These are phyloP conservation scores for Lasiodiplodia gonubiensis DNA, from an alignment of 2,329 filamentous ascomycete genomes.

Conservation along the genomic window DNA sequence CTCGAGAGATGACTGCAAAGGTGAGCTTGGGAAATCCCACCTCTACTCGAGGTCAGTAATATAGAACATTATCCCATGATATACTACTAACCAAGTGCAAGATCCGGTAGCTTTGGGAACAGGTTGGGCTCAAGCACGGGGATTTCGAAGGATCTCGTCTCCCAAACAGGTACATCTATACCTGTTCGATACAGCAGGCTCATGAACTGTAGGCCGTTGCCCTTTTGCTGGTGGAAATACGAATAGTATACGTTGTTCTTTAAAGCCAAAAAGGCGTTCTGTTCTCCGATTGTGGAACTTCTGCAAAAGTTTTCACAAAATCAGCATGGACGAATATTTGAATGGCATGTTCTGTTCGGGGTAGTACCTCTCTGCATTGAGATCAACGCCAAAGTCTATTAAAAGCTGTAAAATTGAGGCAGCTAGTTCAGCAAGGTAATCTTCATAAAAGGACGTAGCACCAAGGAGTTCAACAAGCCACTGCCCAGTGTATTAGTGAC, in stretches of 20 bases:
- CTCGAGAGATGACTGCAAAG: background rate
- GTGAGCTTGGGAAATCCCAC: background rate
- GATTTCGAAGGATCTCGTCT: too few relatives aligned
- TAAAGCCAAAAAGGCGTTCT: too few relatives aligned
- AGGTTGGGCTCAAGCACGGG: background rate
- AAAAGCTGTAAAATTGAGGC: background rate
- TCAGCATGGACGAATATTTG: too few relatives aligned
- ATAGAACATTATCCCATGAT: fast-evolving
- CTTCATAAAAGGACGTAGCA: background rate
- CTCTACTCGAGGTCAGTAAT: background rate
- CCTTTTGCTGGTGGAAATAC: too few relatives aligned
- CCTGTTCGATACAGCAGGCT: too few relatives aligned
- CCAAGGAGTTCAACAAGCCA: background rate
- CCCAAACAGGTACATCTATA: too few relatives aligned
- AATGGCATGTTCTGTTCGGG: too few relatives aligned
- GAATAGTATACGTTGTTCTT: too few relatives aligned
- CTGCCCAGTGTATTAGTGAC: background rate
- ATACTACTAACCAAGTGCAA: background rate
- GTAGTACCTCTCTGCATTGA: background rate
- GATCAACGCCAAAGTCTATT: background rate
- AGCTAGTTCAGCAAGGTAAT: background rate
- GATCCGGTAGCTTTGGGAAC: background rate
- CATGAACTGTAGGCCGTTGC: too few relatives aligned
- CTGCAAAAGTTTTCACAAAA: too few relatives aligned
- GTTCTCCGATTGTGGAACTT: too few relatives aligned